phyloP scores from a whole-genome alignment of 768 basidiomycete species.

The Termitomyces sp. region DNA sequence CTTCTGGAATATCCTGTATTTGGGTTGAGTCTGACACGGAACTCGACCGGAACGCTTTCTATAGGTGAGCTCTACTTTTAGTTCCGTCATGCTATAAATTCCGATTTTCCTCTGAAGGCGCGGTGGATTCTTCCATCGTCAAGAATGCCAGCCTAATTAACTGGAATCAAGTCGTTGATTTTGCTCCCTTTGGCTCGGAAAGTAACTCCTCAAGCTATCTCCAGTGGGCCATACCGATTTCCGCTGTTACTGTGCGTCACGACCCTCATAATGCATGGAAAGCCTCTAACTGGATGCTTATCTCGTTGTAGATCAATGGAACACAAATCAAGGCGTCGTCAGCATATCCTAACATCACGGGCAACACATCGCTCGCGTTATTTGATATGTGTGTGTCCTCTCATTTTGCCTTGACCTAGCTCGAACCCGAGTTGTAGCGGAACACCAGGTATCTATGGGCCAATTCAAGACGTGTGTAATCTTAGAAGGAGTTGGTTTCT shows the following conservation, averaged over 20 bases:
- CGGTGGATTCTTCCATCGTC: slow-evolving; percentile 69
- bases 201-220: slow-evolving; percentile 67
- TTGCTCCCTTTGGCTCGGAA: slow-evolving; percentile 58
- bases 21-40: slow-evolving; percentile 61
- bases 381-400: slow-evolving; percentile 61
- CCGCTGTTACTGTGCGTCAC: slow-evolving; percentile 46
- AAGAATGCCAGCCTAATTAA: slow-evolving; percentile 53
- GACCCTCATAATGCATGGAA: background rate
- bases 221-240: slow-evolving; percentile 68
- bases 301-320: slow-evolving; percentile 48
- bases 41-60: slow-evolving; percentile 58
- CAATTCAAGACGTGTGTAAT: slow-evolving; percentile 66
- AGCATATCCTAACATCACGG: slow-evolving; percentile 57
- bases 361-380: slow-evolving; percentile 59
- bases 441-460: slow-evolving; percentile 67
- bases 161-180: slow-evolving; percentile 76
- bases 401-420: background rate
- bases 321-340: slow-evolving; percentile 50
- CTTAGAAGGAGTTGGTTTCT: background rate
- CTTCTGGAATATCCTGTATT: slow-evolving; percentile 72
- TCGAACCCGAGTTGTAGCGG: slow-evolving; percentile 43
- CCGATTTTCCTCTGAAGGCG: slow-evolving; percentile 42
- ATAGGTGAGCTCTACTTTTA: slow-evolving; percentile 42
- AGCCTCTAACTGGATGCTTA: background rate
- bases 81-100: background rate